phyloP scores from a whole-genome alignment of 257 asterid genomes.

The Petunia secreta region DNA sequence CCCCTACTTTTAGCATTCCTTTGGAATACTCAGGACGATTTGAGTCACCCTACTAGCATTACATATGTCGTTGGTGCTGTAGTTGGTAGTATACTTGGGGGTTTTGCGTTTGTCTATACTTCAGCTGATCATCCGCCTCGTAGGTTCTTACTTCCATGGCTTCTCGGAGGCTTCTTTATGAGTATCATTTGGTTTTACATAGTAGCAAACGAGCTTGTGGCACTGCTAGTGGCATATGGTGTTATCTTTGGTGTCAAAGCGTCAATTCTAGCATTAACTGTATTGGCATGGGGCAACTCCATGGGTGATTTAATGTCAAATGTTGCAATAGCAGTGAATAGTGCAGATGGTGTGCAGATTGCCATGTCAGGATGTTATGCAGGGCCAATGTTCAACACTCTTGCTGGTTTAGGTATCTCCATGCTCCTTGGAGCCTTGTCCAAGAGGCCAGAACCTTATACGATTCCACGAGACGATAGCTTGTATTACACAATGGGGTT shows the following conservation, averaged over 20 bases:
- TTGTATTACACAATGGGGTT: constrained; percentile 72
- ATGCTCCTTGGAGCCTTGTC: constrained; percentile 71
- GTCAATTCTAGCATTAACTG: constrained; percentile 60
- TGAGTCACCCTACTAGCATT: constrained; percentile 21
- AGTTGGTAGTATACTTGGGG: constrained; percentile 51
- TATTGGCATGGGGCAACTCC: constrained; percentile 92
- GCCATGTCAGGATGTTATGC: constrained; percentile 87
- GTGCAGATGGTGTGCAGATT: constrained; percentile 69
- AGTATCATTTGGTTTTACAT: constrained; percentile 84
- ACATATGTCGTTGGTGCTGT: constrained; percentile 38
- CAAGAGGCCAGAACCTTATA: constrained; percentile 47
- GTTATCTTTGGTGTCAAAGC: constrained; percentile 59
- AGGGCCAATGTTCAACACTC: constrained; percentile 86
- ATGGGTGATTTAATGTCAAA: constrained; percentile 86
- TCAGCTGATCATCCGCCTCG: constrained; percentile 55
- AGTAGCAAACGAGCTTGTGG: constrained; percentile 78
- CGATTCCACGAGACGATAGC: constrained; percentile 58
- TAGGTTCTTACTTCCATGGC: constrained; percentile 60
- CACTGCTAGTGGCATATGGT: constrained; percentile 62
- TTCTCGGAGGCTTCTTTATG: constrained; percentile 78
- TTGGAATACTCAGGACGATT: constrained; percentile 42
- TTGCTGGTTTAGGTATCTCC: constrained; percentile 74
- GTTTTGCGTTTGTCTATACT: constrained; percentile 52
- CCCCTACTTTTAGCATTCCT: constrained; percentile 63
- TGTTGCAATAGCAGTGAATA: constrained; percentile 70